phyloP scores from a whole-genome alignment of 169 alveolate species.

The Neospora caninum region DNA sequence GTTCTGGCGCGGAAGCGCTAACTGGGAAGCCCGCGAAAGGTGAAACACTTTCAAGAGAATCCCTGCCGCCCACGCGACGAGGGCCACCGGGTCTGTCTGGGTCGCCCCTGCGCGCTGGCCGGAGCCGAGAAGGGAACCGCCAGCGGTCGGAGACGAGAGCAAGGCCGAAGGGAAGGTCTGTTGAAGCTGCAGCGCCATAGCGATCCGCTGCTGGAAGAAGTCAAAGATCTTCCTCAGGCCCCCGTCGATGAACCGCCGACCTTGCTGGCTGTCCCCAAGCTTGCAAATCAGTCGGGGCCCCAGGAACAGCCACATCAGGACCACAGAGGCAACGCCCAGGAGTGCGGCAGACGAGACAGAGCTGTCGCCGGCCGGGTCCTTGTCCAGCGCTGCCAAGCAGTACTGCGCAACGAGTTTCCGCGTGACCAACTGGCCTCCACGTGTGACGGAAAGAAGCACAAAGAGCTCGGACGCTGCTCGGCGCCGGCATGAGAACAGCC shows the following conservation, averaged over 20 bases:
- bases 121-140: not conserved
- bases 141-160: not conserved
- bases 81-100: conserved; percentile 31
- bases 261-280: conserved; percentile 64
- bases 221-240: conserved; percentile 40
- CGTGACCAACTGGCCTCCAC: conserved; percentile 51
- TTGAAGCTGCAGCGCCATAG: not conserved
- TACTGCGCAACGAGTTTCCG: conserved; percentile 56
- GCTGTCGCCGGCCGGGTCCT: not conserved
- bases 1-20: conserved; percentile 34
- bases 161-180: not conserved
- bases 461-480: conserved; percentile 59
- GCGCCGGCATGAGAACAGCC: conserved; percentile 38
- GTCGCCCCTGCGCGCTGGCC: not conserved
- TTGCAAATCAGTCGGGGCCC: conserved; percentile 52
- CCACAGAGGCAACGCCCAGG: conserved; percentile 34
- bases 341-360: conserved; percentile 8
- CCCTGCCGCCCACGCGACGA: conserved; percentile 63
- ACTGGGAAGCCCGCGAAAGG: conserved; percentile 40
- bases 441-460: conserved; percentile 39
- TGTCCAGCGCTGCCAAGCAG: conserved; percentile 45
- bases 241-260: conserved; percentile 58
- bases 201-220: conserved; percentile 22
- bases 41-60: conserved; percentile 54
- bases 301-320: conserved; percentile 53